These are phyloP conservation scores for Suillus weaverae DNA, from an alignment of 768 basidiomycete genomes.

Conservation along the genomic window DNA sequence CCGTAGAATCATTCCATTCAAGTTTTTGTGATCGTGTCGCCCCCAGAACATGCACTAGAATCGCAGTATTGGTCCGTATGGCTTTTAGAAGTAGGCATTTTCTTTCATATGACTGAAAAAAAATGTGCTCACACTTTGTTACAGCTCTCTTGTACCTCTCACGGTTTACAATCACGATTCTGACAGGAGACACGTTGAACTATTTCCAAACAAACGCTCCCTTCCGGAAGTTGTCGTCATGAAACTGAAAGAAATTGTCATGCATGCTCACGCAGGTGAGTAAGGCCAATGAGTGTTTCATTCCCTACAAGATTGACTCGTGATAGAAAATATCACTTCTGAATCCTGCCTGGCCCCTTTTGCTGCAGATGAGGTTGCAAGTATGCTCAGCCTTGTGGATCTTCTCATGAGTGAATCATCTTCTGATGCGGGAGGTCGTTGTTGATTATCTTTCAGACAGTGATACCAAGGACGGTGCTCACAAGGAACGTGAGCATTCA, in stretches of 20 bases:
- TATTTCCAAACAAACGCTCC: conserved; percentile 17
- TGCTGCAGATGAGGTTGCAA: conserved; percentile 33
- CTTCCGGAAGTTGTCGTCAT: conserved; percentile 11
- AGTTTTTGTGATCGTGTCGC: neutral
- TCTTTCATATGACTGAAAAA: neutral
- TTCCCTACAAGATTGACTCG: neutral
- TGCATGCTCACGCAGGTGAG: conserved; percentile 3
- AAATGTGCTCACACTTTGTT: neutral
- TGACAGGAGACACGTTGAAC: neutral
- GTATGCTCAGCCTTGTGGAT: conserved; percentile 33
- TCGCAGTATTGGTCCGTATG: neutral
- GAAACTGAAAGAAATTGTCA: neutral
- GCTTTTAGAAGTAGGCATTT: neutral
- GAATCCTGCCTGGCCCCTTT: conserved; percentile 38
- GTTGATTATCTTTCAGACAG: neutral
- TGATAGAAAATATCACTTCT: conserved; percentile 36
- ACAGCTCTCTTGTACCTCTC: neutral
- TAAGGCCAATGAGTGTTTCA: conserved; percentile 10
- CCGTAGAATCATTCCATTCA: neutral
- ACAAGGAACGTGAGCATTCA: neutral
- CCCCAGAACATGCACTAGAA: neutral
- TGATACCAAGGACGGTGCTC: neutral
- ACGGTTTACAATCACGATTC: neutral
- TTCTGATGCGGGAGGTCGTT: neutral
- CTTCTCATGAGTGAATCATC: conserved; percentile 32